A percentile compares a stretch with the other conserved stretches of the same genome.
phyloP scores from a whole-genome alignment of 257 asterid genomes.

The Gynochthodes officinalis region DNA sequence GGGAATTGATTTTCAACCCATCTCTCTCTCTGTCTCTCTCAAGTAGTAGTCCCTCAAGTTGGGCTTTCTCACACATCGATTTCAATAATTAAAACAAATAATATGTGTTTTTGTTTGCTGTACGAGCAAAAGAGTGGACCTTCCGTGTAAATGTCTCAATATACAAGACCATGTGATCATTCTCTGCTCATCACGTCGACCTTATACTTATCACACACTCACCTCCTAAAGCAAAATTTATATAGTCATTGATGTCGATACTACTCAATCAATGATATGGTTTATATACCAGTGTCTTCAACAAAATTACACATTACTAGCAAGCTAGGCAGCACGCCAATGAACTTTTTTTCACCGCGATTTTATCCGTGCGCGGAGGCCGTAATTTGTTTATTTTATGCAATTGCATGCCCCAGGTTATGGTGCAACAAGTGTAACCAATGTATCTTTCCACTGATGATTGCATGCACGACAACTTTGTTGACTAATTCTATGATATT shows the following conservation, averaged over 20 bases:
- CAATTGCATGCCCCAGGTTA: neutral
- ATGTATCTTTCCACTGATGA: neutral
- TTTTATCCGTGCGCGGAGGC: conserved; percentile 14
- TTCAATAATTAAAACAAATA: neutral
- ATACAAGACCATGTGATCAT: conserved; percentile 40
- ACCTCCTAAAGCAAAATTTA: too few relatives aligned
- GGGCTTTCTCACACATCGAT: conserved; percentile 6
- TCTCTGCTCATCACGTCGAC: conserved; percentile 28
- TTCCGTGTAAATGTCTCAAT: conserved; percentile 31
- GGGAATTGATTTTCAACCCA: conserved; percentile 11
- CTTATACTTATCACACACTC: neutral
- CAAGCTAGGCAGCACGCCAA: neutral
- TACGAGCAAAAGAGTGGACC: conserved; percentile 31
- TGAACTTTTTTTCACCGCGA: neutral
- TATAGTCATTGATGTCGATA: too few relatives aligned
- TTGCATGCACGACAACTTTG: conserved; percentile 6
- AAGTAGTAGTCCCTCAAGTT: too few relatives aligned
- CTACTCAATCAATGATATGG: too few relatives aligned
- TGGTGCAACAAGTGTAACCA: neutral
- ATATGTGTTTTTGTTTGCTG: conserved; percentile 22
- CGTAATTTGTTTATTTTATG: conserved; percentile 9
- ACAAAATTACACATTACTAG: neutral
- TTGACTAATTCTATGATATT: neutral
- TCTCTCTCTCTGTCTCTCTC: conserved; percentile 11
- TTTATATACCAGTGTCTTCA: too few relatives aligned